These are phyloP conservation scores for Mycena alexandri DNA, from an alignment of 768 basidiomycete species.

Conservation along the genomic window DNA sequence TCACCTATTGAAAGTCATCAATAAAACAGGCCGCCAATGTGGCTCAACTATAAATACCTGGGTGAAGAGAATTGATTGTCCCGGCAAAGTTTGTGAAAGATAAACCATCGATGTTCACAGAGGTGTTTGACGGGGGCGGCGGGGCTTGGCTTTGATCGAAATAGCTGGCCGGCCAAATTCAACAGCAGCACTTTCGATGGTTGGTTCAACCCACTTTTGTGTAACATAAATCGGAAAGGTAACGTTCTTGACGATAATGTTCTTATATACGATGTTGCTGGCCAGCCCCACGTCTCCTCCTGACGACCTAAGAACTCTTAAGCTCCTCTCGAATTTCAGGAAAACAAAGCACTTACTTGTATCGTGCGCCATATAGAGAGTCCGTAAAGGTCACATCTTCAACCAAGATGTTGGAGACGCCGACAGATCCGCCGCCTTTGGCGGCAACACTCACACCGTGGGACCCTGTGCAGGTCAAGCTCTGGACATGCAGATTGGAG, in stretches of 20 bases:
- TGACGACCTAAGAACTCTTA: slow-evolving; percentile 13
- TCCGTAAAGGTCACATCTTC: slow-evolving; percentile 31
- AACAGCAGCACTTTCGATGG: background rate
- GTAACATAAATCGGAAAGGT: slow-evolving; percentile 36
- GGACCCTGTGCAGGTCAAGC: slow-evolving; percentile 31
- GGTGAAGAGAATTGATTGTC: slow-evolving; percentile 30
- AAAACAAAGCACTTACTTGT: slow-evolving; percentile 23
- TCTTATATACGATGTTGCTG: slow-evolving; percentile 25
- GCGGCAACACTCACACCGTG: slow-evolving; percentile 35
- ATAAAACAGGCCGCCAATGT: no score
- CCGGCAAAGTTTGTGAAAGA: slow-evolving; percentile 26
- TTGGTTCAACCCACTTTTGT: slow-evolving; percentile 23
- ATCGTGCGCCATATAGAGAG: slow-evolving; percentile 34
- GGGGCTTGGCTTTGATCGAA: slow-evolving; percentile 36
- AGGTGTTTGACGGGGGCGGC: slow-evolving; percentile 33
- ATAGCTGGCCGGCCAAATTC: slow-evolving; percentile 16
- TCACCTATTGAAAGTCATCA: slow-evolving; percentile 11
- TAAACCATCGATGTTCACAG: slow-evolving; percentile 25
- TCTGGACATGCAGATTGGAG: slow-evolving; percentile 27
- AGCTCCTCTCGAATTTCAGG: no score
- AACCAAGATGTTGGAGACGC: slow-evolving; percentile 31
- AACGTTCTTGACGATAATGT: slow-evolving; percentile 31
- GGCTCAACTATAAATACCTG: slow-evolving; percentile 8
- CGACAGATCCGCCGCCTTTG: slow-evolving; percentile 34
- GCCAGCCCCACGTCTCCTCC: slow-evolving; percentile 27